These are phyloP conservation scores for Panus rudis DNA, from an alignment of 768 basidiomycete genomes.

Conservation along the genomic window DNA sequence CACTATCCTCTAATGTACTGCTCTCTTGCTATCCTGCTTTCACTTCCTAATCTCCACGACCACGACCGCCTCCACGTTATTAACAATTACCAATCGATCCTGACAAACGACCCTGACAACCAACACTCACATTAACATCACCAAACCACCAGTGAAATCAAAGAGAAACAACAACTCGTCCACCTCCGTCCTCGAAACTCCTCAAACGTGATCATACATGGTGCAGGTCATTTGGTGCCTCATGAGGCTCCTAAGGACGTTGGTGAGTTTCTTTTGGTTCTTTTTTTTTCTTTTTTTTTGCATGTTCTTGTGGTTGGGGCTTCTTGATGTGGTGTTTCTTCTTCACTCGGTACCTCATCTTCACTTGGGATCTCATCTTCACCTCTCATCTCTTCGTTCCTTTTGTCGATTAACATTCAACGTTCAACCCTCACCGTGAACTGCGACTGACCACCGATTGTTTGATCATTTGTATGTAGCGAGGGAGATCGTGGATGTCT, in stretches of 20 bases:
- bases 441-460: not conserved
- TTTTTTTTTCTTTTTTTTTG: too few relatives aligned
- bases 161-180: conserved; percentile 14
- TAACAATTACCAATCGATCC: too few relatives aligned
- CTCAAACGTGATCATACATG: conserved; percentile 24
- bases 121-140: too few relatives aligned
- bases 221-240: conserved; percentile 27
- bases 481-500: conserved; percentile 14
- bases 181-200: conserved; percentile 30
- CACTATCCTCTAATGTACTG: not conserved
- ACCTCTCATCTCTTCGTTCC: not conserved
- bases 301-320: not conserved
- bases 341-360: too few relatives aligned
- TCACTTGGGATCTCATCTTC: not conserved
- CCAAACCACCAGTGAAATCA: conserved; percentile 1
- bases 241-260: conserved; percentile 24
- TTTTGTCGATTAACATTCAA: not conserved
- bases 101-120: too few relatives aligned
- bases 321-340: not conserved
- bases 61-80: too few relatives aligned
- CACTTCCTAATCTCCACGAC: not conserved
- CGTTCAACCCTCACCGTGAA: not conserved
- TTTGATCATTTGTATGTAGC: conserved; percentile 6
- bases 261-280: conserved; percentile 13
- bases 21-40: not conserved